A percentile compares a stretch with the other conserved stretches of the same genome.
Evolutionary conservation across 306 rosid genomes (phyloP).

Genomic region (Prunus fruticosa): DNA sequence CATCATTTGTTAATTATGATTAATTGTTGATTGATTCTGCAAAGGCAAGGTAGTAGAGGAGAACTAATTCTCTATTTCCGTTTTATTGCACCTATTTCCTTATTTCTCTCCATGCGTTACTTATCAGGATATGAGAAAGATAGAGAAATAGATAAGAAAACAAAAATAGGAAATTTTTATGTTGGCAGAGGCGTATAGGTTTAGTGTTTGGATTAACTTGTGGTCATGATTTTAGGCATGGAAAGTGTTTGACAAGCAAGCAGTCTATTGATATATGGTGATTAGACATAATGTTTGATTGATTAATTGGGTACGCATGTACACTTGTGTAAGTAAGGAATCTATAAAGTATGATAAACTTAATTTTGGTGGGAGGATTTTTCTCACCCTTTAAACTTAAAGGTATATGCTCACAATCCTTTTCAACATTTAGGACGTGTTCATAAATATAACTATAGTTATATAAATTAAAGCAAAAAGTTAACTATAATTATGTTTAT

Average conservation of each 20-base stretch:
- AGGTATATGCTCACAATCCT: fast-evolving
- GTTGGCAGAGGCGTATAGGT: too few relatives aligned
- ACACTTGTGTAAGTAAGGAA: background rate
- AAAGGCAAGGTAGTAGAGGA: background rate
- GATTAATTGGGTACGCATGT: background rate
- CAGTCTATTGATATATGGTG: background rate
- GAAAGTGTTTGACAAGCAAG: background rate
- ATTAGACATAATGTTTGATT: background rate
- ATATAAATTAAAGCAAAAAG: too few relatives aligned
- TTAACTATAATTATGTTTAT: too few relatives aligned
- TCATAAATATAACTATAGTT: fast-evolving
- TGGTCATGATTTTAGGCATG: background rate
- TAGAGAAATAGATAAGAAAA: too few relatives aligned
- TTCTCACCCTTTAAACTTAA: too few relatives aligned
- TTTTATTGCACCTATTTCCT: too few relatives aligned
- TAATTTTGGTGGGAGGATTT: too few relatives aligned
- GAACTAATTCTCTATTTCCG: too few relatives aligned
- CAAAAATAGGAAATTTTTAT: too few relatives aligned
- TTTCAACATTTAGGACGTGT: fast-evolving
- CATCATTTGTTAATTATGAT: too few relatives aligned
- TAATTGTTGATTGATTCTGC: background rate
- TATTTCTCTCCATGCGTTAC: too few relatives aligned
- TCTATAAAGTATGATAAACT: background rate
- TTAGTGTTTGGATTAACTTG: background rate
- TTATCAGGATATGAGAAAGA: too few relatives aligned